Evolutionary conservation across 2,329 filamentous ascomycete species (phyloP).

Genomic region (Myriosclerotinia duriaeana): DNA sequence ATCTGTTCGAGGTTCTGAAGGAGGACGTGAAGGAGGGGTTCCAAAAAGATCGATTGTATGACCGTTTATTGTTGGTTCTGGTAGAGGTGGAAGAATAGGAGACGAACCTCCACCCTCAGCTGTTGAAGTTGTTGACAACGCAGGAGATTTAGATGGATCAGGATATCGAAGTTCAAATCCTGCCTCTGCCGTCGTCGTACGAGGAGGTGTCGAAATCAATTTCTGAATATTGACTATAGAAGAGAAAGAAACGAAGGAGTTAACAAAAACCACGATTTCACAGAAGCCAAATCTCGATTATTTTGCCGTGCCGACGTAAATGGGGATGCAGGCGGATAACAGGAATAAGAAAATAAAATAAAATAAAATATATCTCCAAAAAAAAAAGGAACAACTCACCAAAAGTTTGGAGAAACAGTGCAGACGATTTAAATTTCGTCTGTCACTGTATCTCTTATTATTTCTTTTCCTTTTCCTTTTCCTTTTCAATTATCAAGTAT

Average conservation of each 20-base stretch:
- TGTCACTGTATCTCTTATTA: constrained; percentile 45
- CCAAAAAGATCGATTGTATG: constrained; percentile 55
- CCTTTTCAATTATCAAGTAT: background rate
- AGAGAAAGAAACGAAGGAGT: constrained; percentile 2
- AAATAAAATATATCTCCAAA: background rate
- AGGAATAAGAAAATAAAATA: constrained; percentile 14
- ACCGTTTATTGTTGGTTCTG: constrained; percentile 57
- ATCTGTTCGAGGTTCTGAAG: constrained; percentile 29
- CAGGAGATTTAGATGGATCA: constrained; percentile 53
- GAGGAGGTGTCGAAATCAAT: constrained; percentile 49
- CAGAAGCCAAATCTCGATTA: constrained; percentile 3
- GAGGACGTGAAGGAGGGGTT: constrained; percentile 46
- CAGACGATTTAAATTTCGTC: constrained; percentile 60
- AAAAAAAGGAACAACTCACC: constrained; percentile 20
- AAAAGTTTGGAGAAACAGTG: constrained; percentile 50
- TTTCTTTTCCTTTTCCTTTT: background rate
- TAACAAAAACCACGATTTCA: background rate
- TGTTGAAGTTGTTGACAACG: constrained; percentile 62
- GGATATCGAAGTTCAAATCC: constrained; percentile 40
- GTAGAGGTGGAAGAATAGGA: constrained; percentile 58
- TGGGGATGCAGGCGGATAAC: constrained; percentile 11
- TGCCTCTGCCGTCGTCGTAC: constrained; percentile 63
- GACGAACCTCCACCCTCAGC: constrained; percentile 59
- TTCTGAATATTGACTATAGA: constrained; percentile 26
- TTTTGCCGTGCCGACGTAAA: constrained; percentile 13